phyloP scores from a whole-genome alignment of 2,329 filamentous ascomycete species.

The Chalaropsis ovoidea region DNA sequence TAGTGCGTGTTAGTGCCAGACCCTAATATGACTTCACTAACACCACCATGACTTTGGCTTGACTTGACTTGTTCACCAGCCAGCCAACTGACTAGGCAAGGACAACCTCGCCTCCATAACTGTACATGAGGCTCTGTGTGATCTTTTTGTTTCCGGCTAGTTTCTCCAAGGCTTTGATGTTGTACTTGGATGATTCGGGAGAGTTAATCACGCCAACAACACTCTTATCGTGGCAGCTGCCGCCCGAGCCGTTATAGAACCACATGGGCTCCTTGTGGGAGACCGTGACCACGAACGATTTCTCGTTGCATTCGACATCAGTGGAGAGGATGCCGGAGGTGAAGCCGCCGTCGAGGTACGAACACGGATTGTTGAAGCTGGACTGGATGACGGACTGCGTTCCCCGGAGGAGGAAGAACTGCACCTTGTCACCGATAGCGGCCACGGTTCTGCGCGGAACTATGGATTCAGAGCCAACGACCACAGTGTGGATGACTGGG shows the following conservation, averaged over 20 bases:
- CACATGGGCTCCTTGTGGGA: neutral
- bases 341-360: slow-evolving; percentile 30
- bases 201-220: slow-evolving; percentile 27
- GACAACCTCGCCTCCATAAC: too few relatives aligned
- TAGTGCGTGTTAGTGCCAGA: too few relatives aligned
- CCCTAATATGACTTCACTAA: too few relatives aligned
- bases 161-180: neutral
- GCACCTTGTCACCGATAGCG: neutral
- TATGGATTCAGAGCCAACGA: too few relatives aligned
- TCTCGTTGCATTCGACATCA: slow-evolving; percentile 27
- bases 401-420: neutral
- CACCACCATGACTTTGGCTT: too few relatives aligned
- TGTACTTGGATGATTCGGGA: neutral
- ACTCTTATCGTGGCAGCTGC: slow-evolving; percentile 28
- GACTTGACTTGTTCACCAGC: too few relatives aligned
- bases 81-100: too few relatives aligned
- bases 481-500: too few relatives aligned
- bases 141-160: too few relatives aligned
- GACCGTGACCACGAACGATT: slow-evolving; percentile 32
- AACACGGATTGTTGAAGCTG: slow-evolving; percentile 37
- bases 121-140: too few relatives aligned
- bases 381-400: neutral
- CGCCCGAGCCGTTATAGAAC: neutral
- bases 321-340: neutral
- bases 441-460: too few relatives aligned